Evolutionary conservation across 768 basidiomycete species (phyloP), one percentile per base, ranked within the genome.

Genomic region (Boletus tomentosulus): DNA sequence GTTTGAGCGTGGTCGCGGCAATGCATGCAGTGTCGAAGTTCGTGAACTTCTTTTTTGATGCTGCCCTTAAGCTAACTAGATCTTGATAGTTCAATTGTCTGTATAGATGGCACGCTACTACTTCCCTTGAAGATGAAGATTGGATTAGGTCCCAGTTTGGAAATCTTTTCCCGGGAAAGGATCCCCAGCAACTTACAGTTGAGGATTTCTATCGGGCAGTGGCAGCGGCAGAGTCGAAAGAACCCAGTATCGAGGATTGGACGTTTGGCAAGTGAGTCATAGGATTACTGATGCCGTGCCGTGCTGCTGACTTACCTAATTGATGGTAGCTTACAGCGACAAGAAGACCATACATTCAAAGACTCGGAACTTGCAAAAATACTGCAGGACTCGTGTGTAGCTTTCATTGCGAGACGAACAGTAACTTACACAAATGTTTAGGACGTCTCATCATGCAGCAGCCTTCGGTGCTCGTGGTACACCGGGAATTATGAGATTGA

Each of bases 51-150:
- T 27, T 30, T 39, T 37, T 2, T 1, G 35, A 27, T 22, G 33
- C 5, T 37, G 37, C 2, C 8, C 11, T 11, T 30, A 15, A 27
- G 38, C 27, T 64, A 11, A 63, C 39, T 6, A 4, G n/a, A 3
- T 41, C 43, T 46, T 3, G 10, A 19, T 37, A 89, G 86, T 92
- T 92, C 74, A 92, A 92, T 61, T 87, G 86, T 61, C 71, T 92
- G 51, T 92, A 92, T 68, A 81, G 87, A 19, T 82, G 91, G 91
- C 91, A 93, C 44, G 85, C 91, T 1, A 91, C 90, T 0, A 89
- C 86, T 0, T 89, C 86, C 42, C 60, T 64, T 15, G 76, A 78
- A 50, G 90, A 92, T 50, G 90, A 88, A 64, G 68, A 82, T 52
- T 92, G 88, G 87, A 80, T 84, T 3, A 62, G 71, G 34, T 28